A percentile compares a stretch with the other conserved stretches of the same genome.
Evolutionary conservation across 176 grass and related monocot genomes (phyloP).

Genomic region (Triticum dicoccoides): DNA sequence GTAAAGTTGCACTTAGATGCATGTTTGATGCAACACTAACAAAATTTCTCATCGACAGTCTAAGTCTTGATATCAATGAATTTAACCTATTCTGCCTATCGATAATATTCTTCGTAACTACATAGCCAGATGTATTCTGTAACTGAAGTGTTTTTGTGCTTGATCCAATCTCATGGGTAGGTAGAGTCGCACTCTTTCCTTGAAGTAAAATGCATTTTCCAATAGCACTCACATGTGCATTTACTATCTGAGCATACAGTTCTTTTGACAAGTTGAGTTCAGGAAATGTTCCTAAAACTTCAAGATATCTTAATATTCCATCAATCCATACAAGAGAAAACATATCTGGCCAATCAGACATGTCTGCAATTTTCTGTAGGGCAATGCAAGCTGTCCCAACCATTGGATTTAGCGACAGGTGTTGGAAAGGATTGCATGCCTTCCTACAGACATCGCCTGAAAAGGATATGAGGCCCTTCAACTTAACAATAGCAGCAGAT

Average conservation of each 20-base stretch:
- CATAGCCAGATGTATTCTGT: constrained; percentile 35
- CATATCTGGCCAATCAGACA: constrained; percentile 46
- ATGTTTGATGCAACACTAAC: constrained; percentile 56
- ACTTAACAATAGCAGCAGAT: constrained; percentile 77
- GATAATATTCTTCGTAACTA: constrained; percentile 28
- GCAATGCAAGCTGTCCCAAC: constrained; percentile 56
- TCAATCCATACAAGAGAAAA: constrained; percentile 80
- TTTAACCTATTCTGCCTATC: constrained; percentile 48
- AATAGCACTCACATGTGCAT: constrained; percentile 65
- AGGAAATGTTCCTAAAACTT: constrained; percentile 62
- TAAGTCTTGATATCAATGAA: constrained; percentile 73
- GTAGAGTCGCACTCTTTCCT: constrained; percentile 75
- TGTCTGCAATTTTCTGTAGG: constrained; percentile 73
- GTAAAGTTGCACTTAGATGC: constrained; percentile 50
- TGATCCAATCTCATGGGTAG: constrained; percentile 80
- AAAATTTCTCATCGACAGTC: constrained; percentile 70
- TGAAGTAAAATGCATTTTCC: constrained; percentile 91
- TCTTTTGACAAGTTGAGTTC: constrained; percentile 61
- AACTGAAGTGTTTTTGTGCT: constrained; percentile 66
- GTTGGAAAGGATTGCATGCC: constrained; percentile 27
- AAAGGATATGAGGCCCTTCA: constrained; percentile 51
- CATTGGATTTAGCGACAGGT: constrained; percentile 43
- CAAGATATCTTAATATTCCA: constrained; percentile 77
- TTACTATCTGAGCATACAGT: constrained; percentile 59
- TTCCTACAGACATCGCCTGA: constrained; percentile 27